Percentiles rank a stretch among this genome's conserved stretches.
These are phyloP conservation scores for Phytophthora brassicae DNA, from an alignment of 352 stramenopile species.

Conservation along the genomic window DNA sequence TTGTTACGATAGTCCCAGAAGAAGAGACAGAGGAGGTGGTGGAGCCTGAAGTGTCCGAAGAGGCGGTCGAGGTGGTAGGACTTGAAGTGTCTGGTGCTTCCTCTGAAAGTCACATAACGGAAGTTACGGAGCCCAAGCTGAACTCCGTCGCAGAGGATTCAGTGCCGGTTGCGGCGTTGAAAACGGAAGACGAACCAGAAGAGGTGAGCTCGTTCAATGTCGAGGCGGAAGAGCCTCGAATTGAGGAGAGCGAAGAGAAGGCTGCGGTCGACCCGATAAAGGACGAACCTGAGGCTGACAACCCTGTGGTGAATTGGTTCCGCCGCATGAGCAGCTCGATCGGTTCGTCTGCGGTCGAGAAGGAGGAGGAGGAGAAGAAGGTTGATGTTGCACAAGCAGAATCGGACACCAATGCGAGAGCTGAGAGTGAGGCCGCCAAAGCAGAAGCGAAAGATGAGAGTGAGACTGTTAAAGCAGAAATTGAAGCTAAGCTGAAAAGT, in stretches of 20 bases:
- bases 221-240: constrained; percentile 4
- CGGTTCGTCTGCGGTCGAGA: constrained; percentile 15
- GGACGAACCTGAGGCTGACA: constrained; percentile 27
- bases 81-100: too few species aligned
- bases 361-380: constrained; percentile 20
- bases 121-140: background rate
- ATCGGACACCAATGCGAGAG: constrained; percentile 15
- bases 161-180: background rate
- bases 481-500: too few species aligned
- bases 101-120: background rate
- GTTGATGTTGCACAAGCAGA: constrained; percentile 18
- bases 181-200: constrained; percentile 7
- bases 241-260: constrained; percentile 11
- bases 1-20: background rate
- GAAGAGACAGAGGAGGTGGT: background rate
- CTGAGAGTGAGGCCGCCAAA: constrained; percentile 13
- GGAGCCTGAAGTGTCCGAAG: constrained; percentile 4
- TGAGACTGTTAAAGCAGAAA: too few species aligned
- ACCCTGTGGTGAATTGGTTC: constrained; percentile 34
- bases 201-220: background rate
- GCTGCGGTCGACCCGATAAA: background rate
- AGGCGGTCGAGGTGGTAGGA: too few species aligned
- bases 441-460: too few species aligned
- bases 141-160: background rate
- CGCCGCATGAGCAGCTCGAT: constrained; percentile 34